phyloP scores from a whole-genome alignment of 2,329 filamentous ascomycete species.

The Coleophoma crateriformis region DNA sequence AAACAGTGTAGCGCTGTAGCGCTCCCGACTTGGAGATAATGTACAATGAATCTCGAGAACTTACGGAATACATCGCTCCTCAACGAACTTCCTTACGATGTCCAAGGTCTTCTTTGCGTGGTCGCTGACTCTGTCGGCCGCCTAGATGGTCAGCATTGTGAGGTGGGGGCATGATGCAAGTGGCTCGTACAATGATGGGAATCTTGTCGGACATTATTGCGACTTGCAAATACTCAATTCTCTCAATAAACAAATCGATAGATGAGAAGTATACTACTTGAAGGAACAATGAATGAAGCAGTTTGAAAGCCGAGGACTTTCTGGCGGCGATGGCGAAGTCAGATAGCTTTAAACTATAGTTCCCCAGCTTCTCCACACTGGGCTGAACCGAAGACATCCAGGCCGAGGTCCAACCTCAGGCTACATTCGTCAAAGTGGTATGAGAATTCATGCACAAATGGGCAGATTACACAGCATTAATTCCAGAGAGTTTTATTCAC shows the following conservation, averaged over 20 bases:
- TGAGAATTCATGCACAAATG: not conserved
- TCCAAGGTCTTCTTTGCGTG: conserved; percentile 80
- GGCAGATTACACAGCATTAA: too few relatives aligned
- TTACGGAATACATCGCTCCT: conserved; percentile 86
- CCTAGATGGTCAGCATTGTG: conserved; percentile 15
- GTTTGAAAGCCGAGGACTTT: too few relatives aligned
- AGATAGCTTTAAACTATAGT: not conserved
- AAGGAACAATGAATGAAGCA: not conserved
- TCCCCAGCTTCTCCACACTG: conserved; percentile 16
- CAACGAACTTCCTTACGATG: conserved; percentile 88
- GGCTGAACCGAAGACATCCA: conserved; percentile 7
- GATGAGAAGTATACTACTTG: not conserved
- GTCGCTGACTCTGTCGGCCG: conserved; percentile 61
- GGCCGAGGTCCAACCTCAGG: conserved; percentile 13
- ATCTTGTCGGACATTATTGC: conserved; percentile 38
- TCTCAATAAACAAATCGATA: not conserved
- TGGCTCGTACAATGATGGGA: conserved; percentile 36
- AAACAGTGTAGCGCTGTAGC: too few relatives aligned
- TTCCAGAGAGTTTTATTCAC: not conserved
- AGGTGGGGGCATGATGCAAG: conserved; percentile 6
- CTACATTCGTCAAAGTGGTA: not conserved
- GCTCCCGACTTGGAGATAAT: not conserved
- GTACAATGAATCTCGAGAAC: conserved; percentile 19
- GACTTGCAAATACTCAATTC: too few relatives aligned
- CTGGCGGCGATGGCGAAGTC: not conserved